Evolutionary conservation across 768 basidiomycete genomes (phyloP).

Genomic region (Pleurotus platypus): DNA sequence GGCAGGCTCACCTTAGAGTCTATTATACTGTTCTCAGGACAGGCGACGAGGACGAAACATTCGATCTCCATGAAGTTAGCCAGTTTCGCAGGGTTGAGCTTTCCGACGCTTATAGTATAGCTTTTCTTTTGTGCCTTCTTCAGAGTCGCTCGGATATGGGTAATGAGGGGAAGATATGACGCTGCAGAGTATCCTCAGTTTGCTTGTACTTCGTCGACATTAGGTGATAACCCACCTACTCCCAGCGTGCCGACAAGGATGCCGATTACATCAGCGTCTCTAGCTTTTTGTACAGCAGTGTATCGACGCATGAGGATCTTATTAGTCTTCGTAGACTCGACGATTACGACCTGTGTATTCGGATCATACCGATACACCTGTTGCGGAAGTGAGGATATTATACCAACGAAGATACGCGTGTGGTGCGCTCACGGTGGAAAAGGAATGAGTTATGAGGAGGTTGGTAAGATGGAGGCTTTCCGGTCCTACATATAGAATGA

Average conservation of each 20-base stretch:
- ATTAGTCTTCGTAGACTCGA: constrained; percentile 73
- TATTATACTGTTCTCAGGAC: constrained; percentile 85
- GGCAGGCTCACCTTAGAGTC: constrained; percentile 54
- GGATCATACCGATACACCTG: constrained; percentile 84
- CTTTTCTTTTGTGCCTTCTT: constrained; percentile 73
- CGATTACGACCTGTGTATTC: constrained; percentile 31
- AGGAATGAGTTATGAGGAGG: constrained; percentile 77
- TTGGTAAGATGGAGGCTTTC: constrained; percentile 83
- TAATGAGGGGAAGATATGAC: constrained; percentile 82
- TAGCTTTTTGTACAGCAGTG: constrained; percentile 79
- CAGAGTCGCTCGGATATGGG: constrained; percentile 72
- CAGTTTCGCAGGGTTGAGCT: constrained; percentile 90
- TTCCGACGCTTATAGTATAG: constrained; percentile 94
- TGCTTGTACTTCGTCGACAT: too few species aligned
- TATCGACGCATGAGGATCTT: constrained; percentile 88
- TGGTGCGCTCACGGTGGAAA: constrained; percentile 45
- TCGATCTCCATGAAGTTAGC: constrained; percentile 97
- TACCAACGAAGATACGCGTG: not conserved
- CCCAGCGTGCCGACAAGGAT: constrained; percentile 94
- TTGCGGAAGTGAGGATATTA: not conserved
- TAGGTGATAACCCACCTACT: constrained; percentile 50
- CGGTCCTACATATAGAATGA: constrained; percentile 61
- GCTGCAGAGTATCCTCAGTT: constrained; percentile 34
- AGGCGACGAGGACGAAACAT: constrained; percentile 93
- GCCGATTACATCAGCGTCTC: constrained; percentile 91